Percentiles rank a stretch among this genome's conserved stretches.
phyloP scores from a whole-genome alignment of 2,329 filamentous ascomycete genomes.

The Phialophora tarda region DNA sequence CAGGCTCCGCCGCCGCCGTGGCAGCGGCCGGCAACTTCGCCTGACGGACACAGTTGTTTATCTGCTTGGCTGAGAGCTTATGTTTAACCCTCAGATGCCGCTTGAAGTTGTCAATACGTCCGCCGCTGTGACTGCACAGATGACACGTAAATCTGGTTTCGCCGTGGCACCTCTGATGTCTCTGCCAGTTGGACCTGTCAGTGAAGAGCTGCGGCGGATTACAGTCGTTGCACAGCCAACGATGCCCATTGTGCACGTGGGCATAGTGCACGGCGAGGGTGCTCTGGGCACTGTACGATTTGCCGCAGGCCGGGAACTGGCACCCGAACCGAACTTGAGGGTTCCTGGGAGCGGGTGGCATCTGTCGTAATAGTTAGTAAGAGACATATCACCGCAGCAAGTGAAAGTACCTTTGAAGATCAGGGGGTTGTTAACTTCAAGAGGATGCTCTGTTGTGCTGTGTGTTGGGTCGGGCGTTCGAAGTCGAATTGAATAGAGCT shows the following conservation, averaged over 20 bases:
- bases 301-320: background rate
- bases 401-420: background rate
- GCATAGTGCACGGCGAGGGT: background rate
- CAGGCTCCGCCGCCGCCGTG: background rate
- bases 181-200: background rate
- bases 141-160: background rate
- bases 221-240: background rate
- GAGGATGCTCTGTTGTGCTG: background rate
- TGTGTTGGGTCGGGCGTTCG: conserved; percentile 4
- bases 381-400: background rate
- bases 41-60: background rate
- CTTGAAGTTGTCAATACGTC: conserved; percentile 17
- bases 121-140: background rate
- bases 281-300: conserved; percentile 1
- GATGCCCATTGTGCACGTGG: background rate
- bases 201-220: background rate
- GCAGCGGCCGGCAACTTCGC: background rate
- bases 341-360: conserved; percentile 1
- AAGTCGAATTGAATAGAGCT: conserved; percentile 9
- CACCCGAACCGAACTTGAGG: background rate
- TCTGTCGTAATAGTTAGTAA: background rate
- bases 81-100: conserved; percentile 4
- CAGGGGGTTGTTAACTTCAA: conserved; percentile 5
- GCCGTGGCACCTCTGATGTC: background rate
- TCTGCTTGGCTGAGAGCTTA: background rate